phyloP scores from a whole-genome alignment of 2,329 filamentous ascomycete genomes.

The Penicillium olsonii region DNA sequence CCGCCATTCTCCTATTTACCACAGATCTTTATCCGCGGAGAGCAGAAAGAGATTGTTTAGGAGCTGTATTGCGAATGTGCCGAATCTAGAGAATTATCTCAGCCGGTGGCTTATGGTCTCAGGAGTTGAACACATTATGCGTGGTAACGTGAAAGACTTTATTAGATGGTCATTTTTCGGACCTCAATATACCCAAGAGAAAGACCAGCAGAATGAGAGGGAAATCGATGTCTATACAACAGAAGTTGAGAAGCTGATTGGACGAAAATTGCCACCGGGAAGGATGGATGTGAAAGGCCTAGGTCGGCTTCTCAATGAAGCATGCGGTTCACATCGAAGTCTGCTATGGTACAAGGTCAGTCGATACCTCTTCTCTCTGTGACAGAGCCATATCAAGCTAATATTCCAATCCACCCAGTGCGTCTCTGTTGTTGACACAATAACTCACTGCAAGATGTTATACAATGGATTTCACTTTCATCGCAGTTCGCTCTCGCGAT shows the following conservation, averaged over 20 bases:
- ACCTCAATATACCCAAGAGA: conserved; percentile 1
- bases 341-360: conserved; percentile 39
- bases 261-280: conserved; percentile 55
- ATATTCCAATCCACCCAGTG: conserved; percentile 9
- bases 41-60: conserved; percentile 60
- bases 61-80: conserved; percentile 53
- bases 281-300: conserved; percentile 58
- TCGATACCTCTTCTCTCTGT: conserved; percentile 4
- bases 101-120: conserved; percentile 68
- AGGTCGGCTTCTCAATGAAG: conserved; percentile 65
- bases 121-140: conserved; percentile 56
- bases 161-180: conserved; percentile 66
- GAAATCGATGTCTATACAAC: conserved; percentile 60
- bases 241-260: conserved; percentile 56
- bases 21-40: conserved; percentile 45
- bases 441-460: conserved; percentile 11
- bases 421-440: conserved; percentile 12
- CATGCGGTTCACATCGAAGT: conserved; percentile 53
- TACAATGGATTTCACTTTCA: conserved; percentile 56
- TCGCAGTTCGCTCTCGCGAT: conserved; percentile 42
- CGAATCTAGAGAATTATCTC: conserved; percentile 55
- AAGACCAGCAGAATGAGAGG: conserved; percentile 46
- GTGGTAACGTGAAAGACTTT: conserved; percentile 70
- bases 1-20: conserved; percentile 55
- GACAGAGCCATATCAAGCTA: background rate